Evolutionary conservation across 1,284 basidiomycete genomes (phyloP).

Genomic region (Trametes polyzona): DNA sequence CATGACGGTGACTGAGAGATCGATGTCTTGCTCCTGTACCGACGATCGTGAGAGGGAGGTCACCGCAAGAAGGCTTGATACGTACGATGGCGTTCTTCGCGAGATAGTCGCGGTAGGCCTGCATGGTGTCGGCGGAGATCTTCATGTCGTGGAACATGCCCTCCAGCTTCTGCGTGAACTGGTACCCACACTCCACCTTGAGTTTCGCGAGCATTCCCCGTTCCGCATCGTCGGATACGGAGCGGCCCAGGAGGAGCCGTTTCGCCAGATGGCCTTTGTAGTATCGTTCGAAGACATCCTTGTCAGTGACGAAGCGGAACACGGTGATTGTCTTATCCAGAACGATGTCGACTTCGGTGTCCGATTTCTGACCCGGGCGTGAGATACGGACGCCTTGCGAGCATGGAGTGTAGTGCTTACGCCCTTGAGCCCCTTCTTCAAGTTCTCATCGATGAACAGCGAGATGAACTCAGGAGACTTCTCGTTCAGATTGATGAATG

Average conservation of each 20-base stretch:
- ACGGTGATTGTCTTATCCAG: conserved; percentile 95
- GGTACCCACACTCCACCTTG: conserved; percentile 95
- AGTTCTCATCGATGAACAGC: conserved; percentile 95
- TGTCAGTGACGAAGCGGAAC: conserved; percentile 94
- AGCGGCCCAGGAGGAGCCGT: conserved; percentile 84
- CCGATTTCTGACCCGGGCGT: conserved; percentile 76
- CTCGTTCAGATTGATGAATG: conserved; percentile 90
- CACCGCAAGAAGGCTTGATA: conserved; percentile 34
- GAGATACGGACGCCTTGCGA: neutral
- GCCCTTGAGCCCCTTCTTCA: conserved; percentile 94
- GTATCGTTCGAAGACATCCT: conserved; percentile 98
- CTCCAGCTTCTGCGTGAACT: conserved; percentile 97
- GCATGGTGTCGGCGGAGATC: conserved; percentile 83
- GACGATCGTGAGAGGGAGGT: conserved; percentile 3
- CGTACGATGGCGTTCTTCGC: conserved; percentile 49
- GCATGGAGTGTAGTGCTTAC: conserved; percentile 51
- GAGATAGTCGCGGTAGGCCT: conserved; percentile 70
- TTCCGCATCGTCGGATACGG: conserved; percentile 97
- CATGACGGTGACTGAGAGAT: conserved; percentile 87
- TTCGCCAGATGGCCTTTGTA: conserved; percentile 97
- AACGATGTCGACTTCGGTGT: conserved; percentile 87
- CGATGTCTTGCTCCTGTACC: conserved; percentile 69
- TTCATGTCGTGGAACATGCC: conserved; percentile 99
- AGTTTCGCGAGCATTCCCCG: conserved; percentile 98
- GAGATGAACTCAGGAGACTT: conserved; percentile 96